Evolutionary conservation across 768 basidiomycete genomes (phyloP).

Genomic region (Leccinellum albellum): DNA sequence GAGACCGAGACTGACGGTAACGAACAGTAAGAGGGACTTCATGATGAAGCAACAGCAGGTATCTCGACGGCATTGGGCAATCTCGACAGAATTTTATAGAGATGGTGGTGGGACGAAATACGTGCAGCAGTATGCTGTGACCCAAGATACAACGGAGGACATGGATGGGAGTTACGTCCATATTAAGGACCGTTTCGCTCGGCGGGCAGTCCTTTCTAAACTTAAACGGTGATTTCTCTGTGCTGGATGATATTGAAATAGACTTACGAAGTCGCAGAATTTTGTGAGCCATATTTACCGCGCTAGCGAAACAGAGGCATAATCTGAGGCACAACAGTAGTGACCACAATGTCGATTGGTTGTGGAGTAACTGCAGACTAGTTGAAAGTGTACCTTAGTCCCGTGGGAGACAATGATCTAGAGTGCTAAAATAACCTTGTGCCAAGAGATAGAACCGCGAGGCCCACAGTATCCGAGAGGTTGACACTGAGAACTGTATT

Average conservation of each 20-base stretch:
- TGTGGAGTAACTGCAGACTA: too few species aligned
- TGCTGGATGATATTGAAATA: background rate
- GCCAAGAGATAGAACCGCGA: background rate
- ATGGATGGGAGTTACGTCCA: constrained; percentile 1
- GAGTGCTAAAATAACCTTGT: background rate
- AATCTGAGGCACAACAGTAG: too few species aligned
- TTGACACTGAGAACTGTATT: background rate
- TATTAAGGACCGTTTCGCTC: background rate
- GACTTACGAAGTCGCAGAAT: background rate
- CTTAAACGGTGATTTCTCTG: background rate
- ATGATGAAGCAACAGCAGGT: constrained; percentile 12
- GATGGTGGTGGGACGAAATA: constrained; percentile 6
- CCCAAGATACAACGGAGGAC: background rate
- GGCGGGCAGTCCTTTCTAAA: background rate
- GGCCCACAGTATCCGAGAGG: background rate
- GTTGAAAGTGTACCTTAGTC: background rate
- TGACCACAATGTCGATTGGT: background rate
- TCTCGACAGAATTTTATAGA: constrained; percentile 8
- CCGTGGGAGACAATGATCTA: background rate
- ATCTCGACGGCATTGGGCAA: background rate
- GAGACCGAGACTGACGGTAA: constrained; percentile 17
- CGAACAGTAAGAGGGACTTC: constrained; percentile 13
- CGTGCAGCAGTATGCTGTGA: constrained; percentile 6
- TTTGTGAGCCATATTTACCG: too few species aligned
- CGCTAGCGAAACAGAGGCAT: background rate